These are phyloP conservation scores for Epichloe glyceriae DNA, from an alignment of 2,329 filamentous ascomycete genomes.

Conservation along the genomic window DNA sequence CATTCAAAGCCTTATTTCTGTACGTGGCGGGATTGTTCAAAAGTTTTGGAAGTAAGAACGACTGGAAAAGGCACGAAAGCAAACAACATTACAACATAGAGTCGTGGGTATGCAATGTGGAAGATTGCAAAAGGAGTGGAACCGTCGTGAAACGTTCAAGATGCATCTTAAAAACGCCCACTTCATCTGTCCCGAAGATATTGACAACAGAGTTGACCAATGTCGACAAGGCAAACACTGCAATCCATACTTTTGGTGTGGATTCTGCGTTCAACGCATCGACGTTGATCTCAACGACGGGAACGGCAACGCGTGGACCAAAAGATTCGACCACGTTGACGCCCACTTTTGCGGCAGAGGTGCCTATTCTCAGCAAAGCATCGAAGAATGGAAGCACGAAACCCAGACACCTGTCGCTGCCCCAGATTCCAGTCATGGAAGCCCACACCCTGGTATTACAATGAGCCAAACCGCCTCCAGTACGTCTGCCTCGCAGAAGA, in stretches of 20 bases:
- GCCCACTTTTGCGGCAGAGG: conserved; percentile 48
- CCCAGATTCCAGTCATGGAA: conserved; percentile 5
- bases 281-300: conserved; percentile 30
- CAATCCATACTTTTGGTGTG: conserved; percentile 69
- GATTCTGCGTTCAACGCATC: conserved; percentile 56
- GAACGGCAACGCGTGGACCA: conserved; percentile 38
- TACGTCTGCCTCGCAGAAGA: background rate
- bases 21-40: conserved; percentile 56
- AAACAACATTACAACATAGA: conserved; percentile 62
- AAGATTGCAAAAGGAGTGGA: conserved; percentile 46
- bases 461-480: background rate
- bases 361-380: conserved; percentile 24
- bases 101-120: conserved; percentile 55
- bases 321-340: conserved; percentile 60
- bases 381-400: conserved; percentile 41
- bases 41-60: conserved; percentile 79
- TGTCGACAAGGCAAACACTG: conserved; percentile 52
- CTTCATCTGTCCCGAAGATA: conserved; percentile 14
- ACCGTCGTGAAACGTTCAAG: conserved; percentile 45
- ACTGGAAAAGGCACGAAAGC: conserved; percentile 86
- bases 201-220: conserved; percentile 33
- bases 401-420: background rate
- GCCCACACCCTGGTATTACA: conserved; percentile 3
- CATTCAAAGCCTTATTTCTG: conserved; percentile 75
- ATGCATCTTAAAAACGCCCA: conserved; percentile 46